Evolutionary conservation across 371 early-diverging fungal genomes (phyloP).

Genomic region (Neoconidiobolus thromboides): DNA sequence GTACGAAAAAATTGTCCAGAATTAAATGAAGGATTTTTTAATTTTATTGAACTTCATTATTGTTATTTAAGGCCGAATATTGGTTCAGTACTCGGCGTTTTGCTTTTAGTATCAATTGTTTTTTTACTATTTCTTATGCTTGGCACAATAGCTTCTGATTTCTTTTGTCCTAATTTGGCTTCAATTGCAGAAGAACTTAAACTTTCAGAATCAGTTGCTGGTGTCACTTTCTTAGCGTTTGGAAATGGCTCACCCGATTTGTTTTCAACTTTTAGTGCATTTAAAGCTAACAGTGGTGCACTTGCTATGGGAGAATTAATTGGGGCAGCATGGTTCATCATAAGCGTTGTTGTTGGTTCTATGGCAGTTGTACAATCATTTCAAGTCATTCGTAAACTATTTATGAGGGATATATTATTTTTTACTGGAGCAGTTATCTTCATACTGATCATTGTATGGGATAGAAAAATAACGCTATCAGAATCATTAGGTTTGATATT

Average conservation of each 20-base stretch:
- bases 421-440: constrained; percentile 42
- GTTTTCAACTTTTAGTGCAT: constrained; percentile 59
- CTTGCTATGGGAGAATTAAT: constrained; percentile 65
- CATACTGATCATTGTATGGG: constrained; percentile 29
- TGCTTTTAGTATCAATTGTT: constrained; percentile 12
- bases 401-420: constrained; percentile 49
- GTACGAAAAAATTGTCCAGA: constrained; percentile 26
- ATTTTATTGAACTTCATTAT: constrained; percentile 38
- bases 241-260: constrained; percentile 82
- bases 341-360: constrained; percentile 49
- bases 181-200: constrained; percentile 36
- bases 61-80: constrained; percentile 21
- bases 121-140: constrained; percentile 41
- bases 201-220: constrained; percentile 43
- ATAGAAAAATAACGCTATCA: constrained; percentile 34
- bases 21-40: constrained; percentile 30
- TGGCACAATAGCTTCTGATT: constrained; percentile 50
- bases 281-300: constrained; percentile 46
- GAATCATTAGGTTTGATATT: constrained; percentile 31
- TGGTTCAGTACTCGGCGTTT: background rate
- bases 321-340: constrained; percentile 58
- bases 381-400: constrained; percentile 34
- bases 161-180: constrained; percentile 51
- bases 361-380: constrained; percentile 54
- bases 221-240: constrained; percentile 67